Base-by-base conservation (phyloP, 2,329 filamentous ascomycete species). In the Amesomyces nigricolor region DNA sequence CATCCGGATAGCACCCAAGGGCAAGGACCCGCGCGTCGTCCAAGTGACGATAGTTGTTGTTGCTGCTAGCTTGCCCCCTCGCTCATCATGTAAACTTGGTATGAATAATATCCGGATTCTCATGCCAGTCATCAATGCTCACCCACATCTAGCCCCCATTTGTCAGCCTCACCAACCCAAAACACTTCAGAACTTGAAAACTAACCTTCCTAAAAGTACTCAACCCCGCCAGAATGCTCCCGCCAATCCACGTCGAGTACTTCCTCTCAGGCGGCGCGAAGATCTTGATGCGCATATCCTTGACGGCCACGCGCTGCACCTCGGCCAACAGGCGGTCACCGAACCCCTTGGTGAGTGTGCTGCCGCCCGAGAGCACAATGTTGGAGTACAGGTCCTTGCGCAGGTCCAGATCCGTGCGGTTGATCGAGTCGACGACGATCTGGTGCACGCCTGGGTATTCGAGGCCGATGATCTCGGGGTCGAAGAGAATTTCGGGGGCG, bases 251-350 rank as follows among this genome's bases (percentile, higher is more conserved):
- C 32, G 94, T 99, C 60, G 91, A 96, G 77, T 97, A 99, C 74
- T 97, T 96, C 63, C 94, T 82, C 55, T 99, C 94, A 5, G 94
- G 92, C 53, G 94, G 94, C 52, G 94, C 94, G 75, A 95, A 96
- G 69, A 99, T 99, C 79, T 96, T 96, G 77, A 99, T 97, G 67
- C 91, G 85, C 92, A 96, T 99, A 71, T 99, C 94, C 78, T 96
- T 96, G 64, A 97, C 91, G 10, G 94, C 94, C 66, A 97, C 77
- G 70, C 87, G 81, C 75, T 96, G 94, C 63, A 97, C 87, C 75
- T 99, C 94, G 64, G 89, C 85, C 68, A 99, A 78, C 64, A 99
- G 76, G 50, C 94, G 83, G 73, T 97, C 94, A 54, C 92, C 92
- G 69, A 99, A 99, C 44, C 94, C 94, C 75, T 94, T 96, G 65